Evolutionary conservation across 2,329 filamentous ascomycete species (phyloP).

Genomic region (Trichoderma atrobrunneum): DNA sequence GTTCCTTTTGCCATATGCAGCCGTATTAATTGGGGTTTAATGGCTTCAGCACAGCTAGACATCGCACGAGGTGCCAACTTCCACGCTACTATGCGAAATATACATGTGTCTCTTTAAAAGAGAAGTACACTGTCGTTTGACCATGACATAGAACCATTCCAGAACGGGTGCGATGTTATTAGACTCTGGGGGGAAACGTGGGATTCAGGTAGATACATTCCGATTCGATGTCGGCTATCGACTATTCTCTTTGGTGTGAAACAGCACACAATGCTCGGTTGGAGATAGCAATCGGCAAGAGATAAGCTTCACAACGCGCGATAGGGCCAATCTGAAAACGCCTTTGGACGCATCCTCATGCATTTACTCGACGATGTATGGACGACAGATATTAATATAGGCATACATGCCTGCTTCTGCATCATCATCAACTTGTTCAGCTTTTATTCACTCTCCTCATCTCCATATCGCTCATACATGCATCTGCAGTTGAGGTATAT

Average conservation of each 20-base stretch:
- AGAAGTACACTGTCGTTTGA: background rate
- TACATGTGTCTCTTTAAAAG: background rate
- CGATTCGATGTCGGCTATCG: background rate
- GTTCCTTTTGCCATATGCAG: background rate
- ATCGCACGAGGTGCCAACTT: background rate
- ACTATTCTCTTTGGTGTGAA: background rate
- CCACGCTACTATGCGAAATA: background rate
- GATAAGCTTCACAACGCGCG: background rate
- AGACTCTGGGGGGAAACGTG: background rate
- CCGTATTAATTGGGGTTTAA: background rate
- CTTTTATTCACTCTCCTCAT: background rate
- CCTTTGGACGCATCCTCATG: background rate
- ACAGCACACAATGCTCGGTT: background rate
- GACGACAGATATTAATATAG: background rate
- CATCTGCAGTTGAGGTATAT: background rate
- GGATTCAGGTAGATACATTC: too few species aligned
- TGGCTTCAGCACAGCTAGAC: background rate
- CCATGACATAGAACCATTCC: background rate
- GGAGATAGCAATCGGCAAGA: background rate
- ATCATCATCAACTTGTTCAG: background rate
- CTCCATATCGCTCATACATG: background rate
- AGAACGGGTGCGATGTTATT: background rate
- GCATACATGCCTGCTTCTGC: background rate
- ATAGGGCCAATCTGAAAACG: background rate
- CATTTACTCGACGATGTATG: background rate